Evolutionary conservation across 768 basidiomycete species (phyloP), one percentile per base, ranked within the genome.

Genomic region (Rhodotorula kratochvilovae): DNA sequence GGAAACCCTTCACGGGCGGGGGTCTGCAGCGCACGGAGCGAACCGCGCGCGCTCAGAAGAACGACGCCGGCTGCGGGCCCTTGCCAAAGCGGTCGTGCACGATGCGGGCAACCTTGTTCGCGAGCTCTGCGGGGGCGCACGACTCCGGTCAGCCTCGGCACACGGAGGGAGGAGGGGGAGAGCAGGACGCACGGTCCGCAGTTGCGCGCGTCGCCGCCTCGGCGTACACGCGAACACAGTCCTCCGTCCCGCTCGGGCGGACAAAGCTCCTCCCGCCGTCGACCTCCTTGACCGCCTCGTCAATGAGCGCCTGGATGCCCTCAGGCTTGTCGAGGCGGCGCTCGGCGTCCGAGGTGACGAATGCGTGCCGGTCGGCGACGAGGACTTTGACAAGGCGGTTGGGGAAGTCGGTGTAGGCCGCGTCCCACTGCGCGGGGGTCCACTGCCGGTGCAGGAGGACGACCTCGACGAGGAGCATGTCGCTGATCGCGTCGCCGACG

Each of bases 221-320:
- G 2, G 94, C 96, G 78, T 98, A 99, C 25, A 99, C 93, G 68
- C 96, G 85, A 12, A 99, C 96, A 35, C 95, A 94, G 78, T 99
- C 94, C 80, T 99, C 96, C 33, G 96, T 99, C 16, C 96, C 96
- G 80, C 92, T 95, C 5, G 96, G 96, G 67, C 96, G 82, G 27
- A 98, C 96, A 78, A 99, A 99, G 36, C 91, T 87, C 53, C 96
- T 86, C 2, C 96, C 96, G 27, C 87, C 87, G 57, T 89, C 87
- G 77, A 89, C 90, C 78, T 87, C 87, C 67, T 84, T 83, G 42
- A 91, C 88, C 48, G 92, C 84, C 36, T 88, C 89, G 70, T 97
- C 89, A 61, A 99, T 88, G 80, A 86, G 88, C 19, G 80, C 83
- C 80, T 98, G 96, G 67, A 97, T 79, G 17, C 90, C 90, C 27